These are phyloP conservation scores for Aureobasidium zeae DNA, from an alignment of 2,329 filamentous ascomycete genomes.

Conservation along the genomic window DNA sequence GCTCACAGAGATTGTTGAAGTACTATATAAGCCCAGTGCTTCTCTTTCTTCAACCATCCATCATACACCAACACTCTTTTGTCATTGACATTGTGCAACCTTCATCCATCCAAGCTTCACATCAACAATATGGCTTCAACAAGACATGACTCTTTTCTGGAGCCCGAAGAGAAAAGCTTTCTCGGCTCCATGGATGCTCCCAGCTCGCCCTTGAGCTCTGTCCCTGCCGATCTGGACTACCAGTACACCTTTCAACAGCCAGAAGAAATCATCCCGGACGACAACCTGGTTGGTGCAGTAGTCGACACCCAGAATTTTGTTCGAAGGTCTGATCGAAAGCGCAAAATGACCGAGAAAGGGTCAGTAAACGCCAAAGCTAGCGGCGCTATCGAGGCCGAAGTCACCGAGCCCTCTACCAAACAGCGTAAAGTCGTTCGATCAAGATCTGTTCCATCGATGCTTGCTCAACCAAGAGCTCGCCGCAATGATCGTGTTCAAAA, in stretches of 20 bases:
- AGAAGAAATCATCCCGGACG: not conserved
- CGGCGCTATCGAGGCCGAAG: not conserved
- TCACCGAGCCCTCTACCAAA: not conserved
- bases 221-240: slow-evolving; percentile 4
- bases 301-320: not conserved
- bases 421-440: not conserved
- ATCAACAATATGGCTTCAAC: slow-evolving; percentile 6
- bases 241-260: not conserved
- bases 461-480: too few species aligned
- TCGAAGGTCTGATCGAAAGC: slow-evolving; percentile 9
- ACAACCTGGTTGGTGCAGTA: not conserved
- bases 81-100: too few species aligned
- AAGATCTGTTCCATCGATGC: too few species aligned
- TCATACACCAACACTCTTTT: not conserved
- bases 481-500: too few species aligned
- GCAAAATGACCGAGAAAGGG: not conserved
- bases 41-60: not conserved
- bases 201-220: slow-evolving; percentile 11
- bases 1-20: too few species aligned
- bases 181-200: not conserved
- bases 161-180: not conserved
- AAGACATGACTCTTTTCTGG: slow-evolving; percentile 4
- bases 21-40: not conserved
- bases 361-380: not conserved
- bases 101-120: too few species aligned